phyloP scores from a whole-genome alignment of 2,329 filamentous ascomycete species.

The Fusarium oxysporum region DNA sequence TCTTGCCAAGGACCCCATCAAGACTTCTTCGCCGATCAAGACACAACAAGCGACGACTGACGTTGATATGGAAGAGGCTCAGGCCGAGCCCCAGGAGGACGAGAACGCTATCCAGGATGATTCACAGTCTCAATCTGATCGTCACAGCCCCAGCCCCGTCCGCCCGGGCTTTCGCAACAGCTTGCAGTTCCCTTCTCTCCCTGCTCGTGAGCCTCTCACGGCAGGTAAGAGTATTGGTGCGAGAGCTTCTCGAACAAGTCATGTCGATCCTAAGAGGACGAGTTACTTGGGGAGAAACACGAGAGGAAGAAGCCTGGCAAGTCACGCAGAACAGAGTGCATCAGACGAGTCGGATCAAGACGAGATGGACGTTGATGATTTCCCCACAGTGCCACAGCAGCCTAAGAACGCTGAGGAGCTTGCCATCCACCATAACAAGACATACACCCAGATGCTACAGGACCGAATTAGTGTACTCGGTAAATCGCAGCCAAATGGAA shows the following conservation, averaged over 20 bases:
- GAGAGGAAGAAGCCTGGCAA: slow-evolving; percentile 77
- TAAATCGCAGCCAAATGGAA: slow-evolving; percentile 64
- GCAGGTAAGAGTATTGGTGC: slow-evolving; percentile 85
- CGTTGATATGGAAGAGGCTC: slow-evolving; percentile 18
- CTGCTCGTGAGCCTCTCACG: slow-evolving; percentile 87
- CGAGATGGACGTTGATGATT: slow-evolving; percentile 64
- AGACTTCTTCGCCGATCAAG: slow-evolving; percentile 52
- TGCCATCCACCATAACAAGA: slow-evolving; percentile 74
- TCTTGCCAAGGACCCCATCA: neutral
- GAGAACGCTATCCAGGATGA: slow-evolving; percentile 53
- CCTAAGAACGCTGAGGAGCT: slow-evolving; percentile 60
- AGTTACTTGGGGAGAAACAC: slow-evolving; percentile 81
- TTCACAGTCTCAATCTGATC: slow-evolving; percentile 72
- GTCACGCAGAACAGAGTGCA: slow-evolving; percentile 56
- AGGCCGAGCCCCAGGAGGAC: slow-evolving; percentile 22
- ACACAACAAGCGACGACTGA: neutral
- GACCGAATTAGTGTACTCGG: slow-evolving; percentile 87
- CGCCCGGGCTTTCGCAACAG: slow-evolving; percentile 88
- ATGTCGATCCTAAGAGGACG: slow-evolving; percentile 77
- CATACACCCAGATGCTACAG: slow-evolving; percentile 91
- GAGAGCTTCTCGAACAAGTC: slow-evolving; percentile 79
- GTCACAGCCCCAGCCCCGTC: slow-evolving; percentile 73
- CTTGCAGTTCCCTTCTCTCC: slow-evolving; percentile 91
- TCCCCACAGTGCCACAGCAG: slow-evolving; percentile 50
- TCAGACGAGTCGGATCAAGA: slow-evolving; percentile 62